Conservation (phyloP, 164 flowering plant species). For the Akebia trifoliata region DNA sequence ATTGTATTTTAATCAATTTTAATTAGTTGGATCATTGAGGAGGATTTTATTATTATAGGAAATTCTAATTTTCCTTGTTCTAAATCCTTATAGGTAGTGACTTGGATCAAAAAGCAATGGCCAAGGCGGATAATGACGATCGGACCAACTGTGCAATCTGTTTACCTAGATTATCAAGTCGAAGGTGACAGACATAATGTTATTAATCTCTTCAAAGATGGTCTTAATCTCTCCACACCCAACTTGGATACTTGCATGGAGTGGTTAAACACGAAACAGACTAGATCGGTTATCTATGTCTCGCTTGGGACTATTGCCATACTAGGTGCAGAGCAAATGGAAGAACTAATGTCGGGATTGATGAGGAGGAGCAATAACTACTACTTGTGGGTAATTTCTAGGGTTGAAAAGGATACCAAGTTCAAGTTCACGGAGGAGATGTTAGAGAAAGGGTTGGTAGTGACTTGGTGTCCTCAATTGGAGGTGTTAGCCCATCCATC, state of each 20-base stretch:
- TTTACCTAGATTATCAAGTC: conserved; percentile 21
- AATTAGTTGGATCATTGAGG: too few species aligned
- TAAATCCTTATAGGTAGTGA: conserved; percentile 12
- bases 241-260: conserved; percentile 21
- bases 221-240: neutral
- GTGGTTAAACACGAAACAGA: conserved; percentile 21
- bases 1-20: too few species aligned
- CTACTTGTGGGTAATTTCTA: conserved; percentile 37
- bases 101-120: conserved; percentile 8
- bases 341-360: conserved; percentile 28
- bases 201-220: conserved; percentile 19
- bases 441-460: conserved; percentile 16
- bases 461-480: conserved; percentile 23
- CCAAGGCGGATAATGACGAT: conserved; percentile 17
- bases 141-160: conserved; percentile 40
- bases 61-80: neutral
- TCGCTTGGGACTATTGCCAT: conserved; percentile 31
- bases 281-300: conserved; percentile 26
- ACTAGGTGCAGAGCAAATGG: conserved; percentile 19
- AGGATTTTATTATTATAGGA: too few species aligned
- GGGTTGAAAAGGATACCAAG: conserved; percentile 19
- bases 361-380: conserved; percentile 4
- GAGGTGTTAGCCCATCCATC: conserved; percentile 17
- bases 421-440: conserved; percentile 18
- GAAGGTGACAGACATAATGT: conserved; percentile 24